Evolutionary conservation across 768 basidiomycete genomes (phyloP), one percentile per base, ranked within the genome.

Genomic region (Rhizopogon roseolus): DNA sequence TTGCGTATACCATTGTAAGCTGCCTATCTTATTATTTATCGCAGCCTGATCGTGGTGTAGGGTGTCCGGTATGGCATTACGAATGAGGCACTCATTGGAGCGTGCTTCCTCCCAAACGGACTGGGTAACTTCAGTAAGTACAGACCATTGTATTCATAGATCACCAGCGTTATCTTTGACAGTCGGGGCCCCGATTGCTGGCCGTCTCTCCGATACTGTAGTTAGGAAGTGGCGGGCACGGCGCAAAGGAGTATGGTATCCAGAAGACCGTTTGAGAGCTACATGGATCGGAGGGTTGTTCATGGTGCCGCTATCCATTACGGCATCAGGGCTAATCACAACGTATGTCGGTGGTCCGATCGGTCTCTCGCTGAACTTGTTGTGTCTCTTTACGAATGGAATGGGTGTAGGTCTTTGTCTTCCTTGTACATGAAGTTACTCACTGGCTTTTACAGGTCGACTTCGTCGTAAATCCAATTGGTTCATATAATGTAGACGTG

Each of bases 261-360:
- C 86, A 0, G 86, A 90, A 64, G 88, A 86, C 57, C 79, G 87
- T 5, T 73, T 88, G 27, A 75, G 82, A 1, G 83, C 75, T 1
- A 29, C 28, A 29, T 29, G n/a, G n/a, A n/a, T n/a, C n/a, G n/a
- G n/a, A n/a, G n/a, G n/a, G n/a, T n/a, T n/a, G n/a, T n/a, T n/a
- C n/a, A n/a, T n/a, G n/a, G n/a, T n/a, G n/a, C n/a, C n/a, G n/a
- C n/a, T n/a, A n/a, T n/a, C n/a, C n/a, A n/a, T n/a, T n/a, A n/a
- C n/a, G n/a, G n/a, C n/a, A n/a, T n/a, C n/a, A n/a, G n/a, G n/a
- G n/a, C n/a, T n/a, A n/a, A n/a, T n/a, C n/a, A n/a, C n/a, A n/a
- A n/a, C n/a, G n/a, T n/a, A n/a, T n/a, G n/a, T n/a, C n/a, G n/a
- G n/a, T n/a, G n/a, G n/a, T n/a, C n/a, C n/a, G n/a, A n/a, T n/a